Evolutionary conservation across 1,284 basidiomycete genomes (phyloP).

Genomic region (Anthracocystis setariae): DNA sequence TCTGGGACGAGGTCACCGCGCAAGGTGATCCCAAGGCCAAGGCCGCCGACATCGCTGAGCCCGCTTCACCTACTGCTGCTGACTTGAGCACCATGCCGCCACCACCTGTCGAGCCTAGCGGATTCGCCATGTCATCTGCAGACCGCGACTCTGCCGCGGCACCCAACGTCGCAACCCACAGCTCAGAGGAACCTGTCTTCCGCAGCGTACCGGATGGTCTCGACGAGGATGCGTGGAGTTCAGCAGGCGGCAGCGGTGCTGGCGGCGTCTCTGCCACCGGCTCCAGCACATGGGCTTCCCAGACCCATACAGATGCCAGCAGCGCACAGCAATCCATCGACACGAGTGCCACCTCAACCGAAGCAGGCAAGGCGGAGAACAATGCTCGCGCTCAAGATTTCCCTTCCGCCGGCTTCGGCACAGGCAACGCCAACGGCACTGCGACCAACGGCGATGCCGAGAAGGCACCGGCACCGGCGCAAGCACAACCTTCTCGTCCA

Average conservation of each 20-base stretch:
- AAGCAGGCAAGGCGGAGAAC: slow-evolving; percentile 23
- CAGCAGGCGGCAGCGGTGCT: slow-evolving; percentile 34
- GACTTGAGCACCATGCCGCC: slow-evolving; percentile 38
- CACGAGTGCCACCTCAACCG: slow-evolving; percentile 22
- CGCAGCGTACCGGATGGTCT: slow-evolving; percentile 58
- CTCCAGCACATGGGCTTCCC: slow-evolving; percentile 36
- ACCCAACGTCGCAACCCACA: slow-evolving; percentile 62
- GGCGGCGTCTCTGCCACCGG: slow-evolving; percentile 20
- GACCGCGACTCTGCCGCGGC: slow-evolving; percentile 57
- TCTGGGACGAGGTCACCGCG: slow-evolving; percentile 63
- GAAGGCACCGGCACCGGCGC: slow-evolving; percentile 18
- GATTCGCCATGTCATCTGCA: slow-evolving; percentile 49
- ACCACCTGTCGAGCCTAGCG: slow-evolving; percentile 49
- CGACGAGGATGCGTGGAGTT: slow-evolving; percentile 57
- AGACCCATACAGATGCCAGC: slow-evolving; percentile 40
- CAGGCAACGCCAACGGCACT: slow-evolving; percentile 14
- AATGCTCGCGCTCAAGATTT: slow-evolving; percentile 40
- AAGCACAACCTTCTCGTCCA: slow-evolving; percentile 20
- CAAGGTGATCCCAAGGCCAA: slow-evolving; percentile 52
- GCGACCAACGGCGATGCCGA: slow-evolving; percentile 31
- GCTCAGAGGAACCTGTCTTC: slow-evolving; percentile 56
- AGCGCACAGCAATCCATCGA: slow-evolving; percentile 37
- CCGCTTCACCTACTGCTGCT: slow-evolving; percentile 35
- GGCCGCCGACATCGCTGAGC: slow-evolving; percentile 54
- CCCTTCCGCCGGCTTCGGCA: slow-evolving; percentile 29